Evolutionary conservation across 2,329 filamentous ascomycete genomes (phyloP).

Genomic region (Fusarium hostae): DNA sequence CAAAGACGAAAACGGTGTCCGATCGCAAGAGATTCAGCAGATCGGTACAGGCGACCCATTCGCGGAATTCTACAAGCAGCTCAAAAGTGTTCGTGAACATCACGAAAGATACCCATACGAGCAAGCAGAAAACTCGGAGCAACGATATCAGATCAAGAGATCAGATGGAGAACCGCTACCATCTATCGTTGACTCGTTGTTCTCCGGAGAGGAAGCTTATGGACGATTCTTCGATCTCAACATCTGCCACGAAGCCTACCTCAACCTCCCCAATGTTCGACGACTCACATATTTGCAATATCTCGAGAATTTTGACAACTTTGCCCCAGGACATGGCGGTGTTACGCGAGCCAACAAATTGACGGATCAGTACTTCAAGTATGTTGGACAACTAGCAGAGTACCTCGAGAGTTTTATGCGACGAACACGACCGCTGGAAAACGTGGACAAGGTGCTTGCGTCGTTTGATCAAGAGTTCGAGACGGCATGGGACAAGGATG

Average conservation of each 20-base stretch:
- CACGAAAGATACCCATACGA: conserved; percentile 94
- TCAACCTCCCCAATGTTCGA: conserved; percentile 89
- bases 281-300: conserved; percentile 92
- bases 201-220: conserved; percentile 94
- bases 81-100: conserved; percentile 84
- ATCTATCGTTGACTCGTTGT: conserved; percentile 86
- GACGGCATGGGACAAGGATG: conserved; percentile 81
- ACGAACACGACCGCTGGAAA: conserved; percentile 85
- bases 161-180: conserved; percentile 71
- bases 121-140: conserved; percentile 93
- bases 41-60: conserved; percentile 88
- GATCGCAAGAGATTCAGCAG: conserved; percentile 82
- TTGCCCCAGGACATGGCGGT: conserved; percentile 76
- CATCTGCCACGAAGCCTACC: conserved; percentile 83
- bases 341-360: conserved; percentile 86
- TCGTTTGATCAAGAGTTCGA: conserved; percentile 88
- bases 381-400: conserved; percentile 80
- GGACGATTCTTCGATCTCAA: conserved; percentile 94
- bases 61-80: conserved; percentile 89
- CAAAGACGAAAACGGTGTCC: conserved; percentile 77
- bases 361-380: conserved; percentile 92
- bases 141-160: conserved; percentile 81
- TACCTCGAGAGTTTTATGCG: conserved; percentile 93
- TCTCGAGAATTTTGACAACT: conserved; percentile 89
- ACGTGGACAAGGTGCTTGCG: conserved; percentile 80